These are phyloP conservation scores for Ogataea philodendri DNA, from an alignment of 805 yeast genomes.

Conservation along the genomic window DNA sequence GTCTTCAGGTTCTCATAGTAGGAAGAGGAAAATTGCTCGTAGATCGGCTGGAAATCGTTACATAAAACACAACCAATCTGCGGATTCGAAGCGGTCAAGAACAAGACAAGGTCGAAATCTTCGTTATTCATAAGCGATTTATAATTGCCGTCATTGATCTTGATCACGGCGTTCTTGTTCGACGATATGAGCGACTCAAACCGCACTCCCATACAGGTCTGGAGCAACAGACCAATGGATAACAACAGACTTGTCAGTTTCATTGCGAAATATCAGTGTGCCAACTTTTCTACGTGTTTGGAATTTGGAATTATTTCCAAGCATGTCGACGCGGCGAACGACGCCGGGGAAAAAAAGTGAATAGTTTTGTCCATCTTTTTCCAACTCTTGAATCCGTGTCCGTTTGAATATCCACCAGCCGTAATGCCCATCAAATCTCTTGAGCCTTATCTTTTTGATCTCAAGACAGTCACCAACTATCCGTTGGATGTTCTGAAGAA, in stretches of 20 bases:
- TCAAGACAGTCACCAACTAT: conserved; percentile 52
- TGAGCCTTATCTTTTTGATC: conserved; percentile 67
- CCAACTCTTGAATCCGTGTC: no score
- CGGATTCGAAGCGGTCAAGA: conserved; percentile 72
- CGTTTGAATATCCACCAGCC: no score
- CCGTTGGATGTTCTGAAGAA: conserved; percentile 65
- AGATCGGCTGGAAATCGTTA: conserved; percentile 64
- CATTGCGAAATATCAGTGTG: conserved; percentile 11
- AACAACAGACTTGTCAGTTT: conserved; percentile 5
- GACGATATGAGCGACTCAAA: conserved; percentile 19
- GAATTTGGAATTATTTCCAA: no score
- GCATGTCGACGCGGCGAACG: conserved; percentile 9
- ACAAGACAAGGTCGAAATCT: conserved; percentile 62
- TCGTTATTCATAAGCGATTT: conserved; percentile 55
- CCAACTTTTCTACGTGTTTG: conserved; percentile 5
- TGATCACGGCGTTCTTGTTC: conserved; percentile 16
- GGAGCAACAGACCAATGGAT: conserved; percentile 9
- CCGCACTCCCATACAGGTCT: conserved; percentile 18
- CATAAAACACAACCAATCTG: conserved; percentile 79
- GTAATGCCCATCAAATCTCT: conserved; percentile 49
- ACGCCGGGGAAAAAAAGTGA: background rate
- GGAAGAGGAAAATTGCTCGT: conserved; percentile 56
- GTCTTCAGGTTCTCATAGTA: conserved; percentile 47
- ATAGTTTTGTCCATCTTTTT: conserved; percentile 1
- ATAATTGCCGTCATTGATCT: conserved; percentile 59